phyloP scores from a whole-genome alignment of 164 flowering plant genomes.

The Liriodendron chinense region DNA sequence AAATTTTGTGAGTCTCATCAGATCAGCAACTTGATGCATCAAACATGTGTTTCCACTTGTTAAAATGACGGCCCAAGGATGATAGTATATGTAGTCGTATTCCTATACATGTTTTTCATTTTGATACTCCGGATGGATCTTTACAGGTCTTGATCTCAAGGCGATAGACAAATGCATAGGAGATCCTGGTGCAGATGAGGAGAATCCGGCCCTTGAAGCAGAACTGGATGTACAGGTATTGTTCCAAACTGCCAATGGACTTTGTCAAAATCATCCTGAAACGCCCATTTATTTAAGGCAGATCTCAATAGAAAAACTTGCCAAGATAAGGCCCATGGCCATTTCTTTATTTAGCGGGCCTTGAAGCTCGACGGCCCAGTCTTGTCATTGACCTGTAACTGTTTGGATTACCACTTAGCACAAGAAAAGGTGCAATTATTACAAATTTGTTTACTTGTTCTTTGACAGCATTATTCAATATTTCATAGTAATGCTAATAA shows the following conservation, averaged over 20 bases:
- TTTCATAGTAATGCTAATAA: too few relatives aligned
- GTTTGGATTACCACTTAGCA: too few relatives aligned
- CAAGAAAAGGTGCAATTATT: too few relatives aligned
- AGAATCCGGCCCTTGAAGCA: conserved; percentile 74
- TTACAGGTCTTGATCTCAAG: conserved; percentile 60
- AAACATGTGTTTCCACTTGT: not conserved
- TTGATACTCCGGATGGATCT: conserved; percentile 3
- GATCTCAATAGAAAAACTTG: too few relatives aligned
- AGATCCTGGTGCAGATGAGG: conserved; percentile 72
- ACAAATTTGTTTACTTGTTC: too few relatives aligned
- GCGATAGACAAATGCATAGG: conserved; percentile 76
- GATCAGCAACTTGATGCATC: not conserved
- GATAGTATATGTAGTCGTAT: not conserved
- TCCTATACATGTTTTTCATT: not conserved
- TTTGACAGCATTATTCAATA: too few relatives aligned
- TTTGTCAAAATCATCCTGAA: not conserved
- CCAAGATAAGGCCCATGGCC: not conserved
- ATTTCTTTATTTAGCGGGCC: not conserved
- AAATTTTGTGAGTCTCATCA: not conserved
- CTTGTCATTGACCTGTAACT: too few relatives aligned
- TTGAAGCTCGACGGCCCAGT: not conserved
- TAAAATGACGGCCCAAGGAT: not conserved
- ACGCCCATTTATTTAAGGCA: too few relatives aligned
- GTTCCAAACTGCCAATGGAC: not conserved
- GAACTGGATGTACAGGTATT: conserved; percentile 87